These are phyloP conservation scores for Fusarium graminum DNA, from an alignment of 2,329 filamentous ascomycete genomes.

Conservation along the genomic window DNA sequence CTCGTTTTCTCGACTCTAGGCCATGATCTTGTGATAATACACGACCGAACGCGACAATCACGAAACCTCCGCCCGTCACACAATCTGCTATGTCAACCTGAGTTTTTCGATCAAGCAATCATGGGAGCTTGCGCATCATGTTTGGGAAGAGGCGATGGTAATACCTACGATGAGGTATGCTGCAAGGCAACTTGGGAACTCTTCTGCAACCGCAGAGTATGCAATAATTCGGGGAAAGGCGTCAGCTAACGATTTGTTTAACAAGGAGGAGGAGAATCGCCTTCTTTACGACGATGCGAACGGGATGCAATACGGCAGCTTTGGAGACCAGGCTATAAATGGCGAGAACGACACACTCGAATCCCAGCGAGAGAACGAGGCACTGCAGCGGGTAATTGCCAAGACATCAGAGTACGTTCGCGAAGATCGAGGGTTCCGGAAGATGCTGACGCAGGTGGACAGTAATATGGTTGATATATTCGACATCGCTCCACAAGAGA, in stretches of 20 bases:
- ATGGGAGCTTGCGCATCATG: slow-evolving; percentile 75
- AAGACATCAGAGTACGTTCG: slow-evolving; percentile 71
- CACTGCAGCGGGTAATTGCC: slow-evolving; percentile 72
- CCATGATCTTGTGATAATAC: slow-evolving; percentile 19
- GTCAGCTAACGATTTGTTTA: slow-evolving; percentile 20
- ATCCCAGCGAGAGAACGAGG: slow-evolving; percentile 73
- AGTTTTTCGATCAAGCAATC: slow-evolving; percentile 39
- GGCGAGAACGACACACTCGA: slow-evolving; percentile 71
- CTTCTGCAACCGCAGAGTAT: neutral
- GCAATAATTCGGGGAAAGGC: neutral
- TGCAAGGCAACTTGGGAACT: neutral
- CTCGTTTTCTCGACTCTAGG: neutral
- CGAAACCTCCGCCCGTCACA: slow-evolving; percentile 4
- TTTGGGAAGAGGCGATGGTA: slow-evolving; percentile 64
- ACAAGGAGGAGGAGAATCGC: slow-evolving; percentile 68
- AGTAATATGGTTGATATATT: slow-evolving; percentile 78
- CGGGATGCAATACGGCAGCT: slow-evolving; percentile 72
- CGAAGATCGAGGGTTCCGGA: neutral
- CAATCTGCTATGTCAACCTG: slow-evolving; percentile 43
- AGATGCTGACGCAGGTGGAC: slow-evolving; percentile 30
- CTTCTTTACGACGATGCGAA: slow-evolving; percentile 72
- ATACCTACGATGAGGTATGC: slow-evolving; percentile 68
- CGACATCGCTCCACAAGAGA: slow-evolving; percentile 70
- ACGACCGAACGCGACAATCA: slow-evolving; percentile 12
- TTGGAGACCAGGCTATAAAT: slow-evolving; percentile 67